phyloP scores from a whole-genome alignment of 345 rosid genomes.

The Lenwebbia sp. region DNA sequence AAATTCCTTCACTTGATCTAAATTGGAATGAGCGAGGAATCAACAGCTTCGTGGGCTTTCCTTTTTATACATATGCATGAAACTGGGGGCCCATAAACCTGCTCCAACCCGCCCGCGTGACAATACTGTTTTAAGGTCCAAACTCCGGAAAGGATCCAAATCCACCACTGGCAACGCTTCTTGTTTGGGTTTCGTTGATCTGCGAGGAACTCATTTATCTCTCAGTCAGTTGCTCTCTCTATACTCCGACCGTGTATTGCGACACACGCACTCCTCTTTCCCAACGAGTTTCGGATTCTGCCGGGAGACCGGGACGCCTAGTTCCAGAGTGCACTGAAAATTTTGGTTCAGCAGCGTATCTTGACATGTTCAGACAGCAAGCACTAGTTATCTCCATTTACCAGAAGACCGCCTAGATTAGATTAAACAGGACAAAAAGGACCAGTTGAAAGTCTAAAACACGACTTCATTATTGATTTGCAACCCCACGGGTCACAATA shows the following conservation, averaged over 20 bases:
- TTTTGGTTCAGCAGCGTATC: neutral
- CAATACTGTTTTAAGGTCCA: neutral
- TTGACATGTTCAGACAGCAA: neutral
- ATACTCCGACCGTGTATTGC: neutral
- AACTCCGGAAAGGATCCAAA: neutral
- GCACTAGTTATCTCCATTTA: neutral
- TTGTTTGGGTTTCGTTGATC: neutral
- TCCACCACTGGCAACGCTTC: neutral
- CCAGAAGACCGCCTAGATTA: neutral
- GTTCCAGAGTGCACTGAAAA: too few relatives aligned
- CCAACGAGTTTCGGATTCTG: too few relatives aligned
- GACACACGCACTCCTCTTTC: too few relatives aligned
- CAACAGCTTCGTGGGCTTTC: neutral
- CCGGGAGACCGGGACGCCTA: too few relatives aligned
- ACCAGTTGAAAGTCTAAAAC: neutral
- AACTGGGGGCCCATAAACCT: neutral
- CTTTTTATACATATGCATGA: neutral
- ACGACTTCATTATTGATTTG: neutral
- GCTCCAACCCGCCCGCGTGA: neutral
- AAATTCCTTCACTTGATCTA: neutral
- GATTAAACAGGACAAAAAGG: neutral
- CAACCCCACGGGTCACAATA: neutral
- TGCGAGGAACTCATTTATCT: neutral
- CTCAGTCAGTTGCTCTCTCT: neutral
- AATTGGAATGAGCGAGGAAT: neutral